A percentile compares a stretch with the other conserved stretches of the same genome.
Evolutionary conservation across 2,329 filamentous ascomycete species (phyloP).

Genomic region (Hypoxylon sp.): DNA sequence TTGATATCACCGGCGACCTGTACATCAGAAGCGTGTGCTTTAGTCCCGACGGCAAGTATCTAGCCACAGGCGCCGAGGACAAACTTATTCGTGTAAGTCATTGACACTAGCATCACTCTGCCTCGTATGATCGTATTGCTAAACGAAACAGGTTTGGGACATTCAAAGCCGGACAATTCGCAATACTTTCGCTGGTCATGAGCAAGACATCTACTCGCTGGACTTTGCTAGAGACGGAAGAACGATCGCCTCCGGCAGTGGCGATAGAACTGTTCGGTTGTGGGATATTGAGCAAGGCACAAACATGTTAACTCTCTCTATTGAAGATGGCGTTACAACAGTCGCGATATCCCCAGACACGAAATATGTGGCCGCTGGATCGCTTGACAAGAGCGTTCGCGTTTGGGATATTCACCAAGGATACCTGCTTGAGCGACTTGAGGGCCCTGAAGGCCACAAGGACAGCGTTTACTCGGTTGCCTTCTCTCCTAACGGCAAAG

Average conservation of each 20-base stretch:
- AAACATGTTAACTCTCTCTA: constrained; percentile 84
- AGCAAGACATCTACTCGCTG: constrained; percentile 97
- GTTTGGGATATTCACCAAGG: constrained; percentile 94
- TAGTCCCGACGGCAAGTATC: constrained; percentile 91
- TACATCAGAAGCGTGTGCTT: constrained; percentile 99
- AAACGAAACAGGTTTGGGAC: constrained; percentile 81
- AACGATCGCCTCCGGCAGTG: constrained; percentile 93
- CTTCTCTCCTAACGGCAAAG: constrained; percentile 91
- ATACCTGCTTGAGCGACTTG: constrained; percentile 87
- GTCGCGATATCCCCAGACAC: constrained; percentile 97
- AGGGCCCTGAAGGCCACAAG: constrained; percentile 93
- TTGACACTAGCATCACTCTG: not conserved
- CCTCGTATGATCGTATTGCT: constrained; percentile 10
- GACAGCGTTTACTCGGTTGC: constrained; percentile 97
- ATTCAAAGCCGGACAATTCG: constrained; percentile 84
- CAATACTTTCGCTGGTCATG: constrained; percentile 93
- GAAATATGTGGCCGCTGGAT: constrained; percentile 92
- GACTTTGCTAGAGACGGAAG: constrained; percentile 94
- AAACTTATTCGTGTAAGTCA: constrained; percentile 88
- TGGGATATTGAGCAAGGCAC: constrained; percentile 92
- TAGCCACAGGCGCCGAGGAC: constrained; percentile 96
- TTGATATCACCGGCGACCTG: constrained; percentile 87
- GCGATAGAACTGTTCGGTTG: constrained; percentile 90
- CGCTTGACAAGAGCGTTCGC: constrained; percentile 95
- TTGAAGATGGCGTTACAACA: constrained; percentile 97